Evolutionary conservation across 1,139 yeast species (phyloP).

Genomic region (Blastobotrys niveus): DNA sequence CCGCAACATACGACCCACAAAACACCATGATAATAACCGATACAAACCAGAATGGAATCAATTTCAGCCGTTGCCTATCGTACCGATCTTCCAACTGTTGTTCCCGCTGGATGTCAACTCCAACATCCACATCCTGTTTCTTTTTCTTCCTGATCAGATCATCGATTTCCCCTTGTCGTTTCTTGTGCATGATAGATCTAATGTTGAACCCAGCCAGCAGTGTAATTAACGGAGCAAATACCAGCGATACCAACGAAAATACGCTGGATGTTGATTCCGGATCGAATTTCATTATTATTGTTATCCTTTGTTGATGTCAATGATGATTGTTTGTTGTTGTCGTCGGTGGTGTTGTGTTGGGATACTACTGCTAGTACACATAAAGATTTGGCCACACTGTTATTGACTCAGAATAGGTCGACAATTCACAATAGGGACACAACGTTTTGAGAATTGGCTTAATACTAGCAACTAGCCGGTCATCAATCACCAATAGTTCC

Average conservation of each 20-base stretch:
- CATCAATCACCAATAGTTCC: no score
- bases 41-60: not conserved
- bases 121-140: not conserved
- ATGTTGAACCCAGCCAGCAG: conserved; percentile 6
- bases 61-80: not conserved
- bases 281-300: conserved; percentile 4
- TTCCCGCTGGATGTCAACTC: not conserved
- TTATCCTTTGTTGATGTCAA: not conserved
- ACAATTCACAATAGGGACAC: no score
- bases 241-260: not conserved
- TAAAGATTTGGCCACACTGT: not conserved
- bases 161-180: not conserved
- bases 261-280: conserved; percentile 2
- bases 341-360: not conserved
- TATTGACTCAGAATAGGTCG: no score
- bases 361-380: no score
- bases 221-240: conserved; percentile 2
- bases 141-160: conserved; percentile 1
- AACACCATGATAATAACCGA: not conserved
- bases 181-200: conserved; percentile 2
- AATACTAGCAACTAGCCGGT: no score
- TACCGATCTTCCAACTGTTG: conserved; percentile 1
- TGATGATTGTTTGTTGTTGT: not conserved
- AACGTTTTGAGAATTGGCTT: no score
- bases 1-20: conserved; percentile 1